Evolutionary conservation across 2,329 filamentous ascomycete species (phyloP), one percentile per base, ranked within the genome.

Genomic region (Metarhizium album): DNA sequence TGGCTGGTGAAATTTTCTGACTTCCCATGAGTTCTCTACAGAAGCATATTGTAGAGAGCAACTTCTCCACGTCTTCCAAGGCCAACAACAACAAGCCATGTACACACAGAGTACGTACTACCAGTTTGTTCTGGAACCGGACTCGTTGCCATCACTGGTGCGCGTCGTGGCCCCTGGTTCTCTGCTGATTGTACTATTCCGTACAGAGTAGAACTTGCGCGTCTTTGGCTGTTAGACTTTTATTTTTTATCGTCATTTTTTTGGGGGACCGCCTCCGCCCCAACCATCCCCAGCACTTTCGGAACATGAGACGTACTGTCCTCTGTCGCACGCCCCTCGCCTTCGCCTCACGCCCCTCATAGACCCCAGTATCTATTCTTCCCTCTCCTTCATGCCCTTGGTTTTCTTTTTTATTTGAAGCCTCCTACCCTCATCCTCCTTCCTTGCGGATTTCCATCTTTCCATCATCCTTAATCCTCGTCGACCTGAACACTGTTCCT

Each of bases 241-340:
- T 4, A 14, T 4, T 13, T 35, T 16, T 35, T 35, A n/a, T n/a
- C n/a, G n/a, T n/a, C n/a, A n/a, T 42, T 40, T 24, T 24, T 43
- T 24, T 43, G 20, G 16, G n/a, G n/a, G n/a, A 33, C 51, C 47
- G 35, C 47, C 48, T 48, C 48, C 45, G 48, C 49, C 52, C 49
- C 52, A 53, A 53, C 52, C 52, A 45, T 53, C 48, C 48, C 48
- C 42, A 48, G 52, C 48, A 53, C 37, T 18, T 40, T 51, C 24
- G 33, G 18, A 27, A 49, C 42, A 7, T 24, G 22, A 46, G 9
- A 31, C 49, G 47, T 42, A n/a, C 40, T 40, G 46, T 48, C 16
- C 16, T 24, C 16, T 9, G 6, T 43, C 40, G 22, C 40, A 43
- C 40, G 40, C 40, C 40, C 40, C 18, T 24, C 22, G 22, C 22